phyloP scores from a whole-genome alignment of 1,139 yeast species.

The Suhomyces bribrorum region DNA sequence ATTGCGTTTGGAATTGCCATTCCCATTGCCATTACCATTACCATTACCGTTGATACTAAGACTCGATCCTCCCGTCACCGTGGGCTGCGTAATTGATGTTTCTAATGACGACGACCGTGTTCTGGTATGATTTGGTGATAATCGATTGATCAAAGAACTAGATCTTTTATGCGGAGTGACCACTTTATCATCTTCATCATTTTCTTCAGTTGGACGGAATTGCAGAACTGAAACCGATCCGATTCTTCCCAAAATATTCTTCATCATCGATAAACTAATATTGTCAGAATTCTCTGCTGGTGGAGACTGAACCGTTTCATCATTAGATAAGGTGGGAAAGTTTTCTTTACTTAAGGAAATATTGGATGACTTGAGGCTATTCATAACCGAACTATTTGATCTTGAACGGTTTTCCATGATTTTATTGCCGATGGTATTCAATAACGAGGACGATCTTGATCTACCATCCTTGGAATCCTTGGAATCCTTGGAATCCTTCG shows the following conservation, averaged over 20 bases:
- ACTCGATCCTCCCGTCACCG: not conserved
- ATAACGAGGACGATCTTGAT: slow-evolving; percentile 42
- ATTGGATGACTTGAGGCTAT: slow-evolving; percentile 22
- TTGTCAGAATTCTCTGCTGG: slow-evolving; percentile 18
- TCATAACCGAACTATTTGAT: slow-evolving; percentile 33
- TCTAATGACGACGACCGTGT: slow-evolving; percentile 45
- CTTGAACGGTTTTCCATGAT: slow-evolving; percentile 37
- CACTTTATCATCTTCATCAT: slow-evolving; percentile 4
- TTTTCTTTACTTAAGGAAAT: slow-evolving; percentile 25
- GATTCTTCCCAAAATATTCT: slow-evolving; percentile 37
- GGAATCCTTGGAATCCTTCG: no score
- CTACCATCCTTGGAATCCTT: slow-evolving; percentile 24
- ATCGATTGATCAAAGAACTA: slow-evolving; percentile 28
- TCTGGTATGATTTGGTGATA: slow-evolving; percentile 39
- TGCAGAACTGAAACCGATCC: slow-evolving; percentile 32
- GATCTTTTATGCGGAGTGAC: slow-evolving; percentile 24
- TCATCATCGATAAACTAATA: slow-evolving; percentile 33
- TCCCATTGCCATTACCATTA: slow-evolving; percentile 2
- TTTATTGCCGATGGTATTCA: slow-evolving; percentile 37
- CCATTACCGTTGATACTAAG: not conserved
- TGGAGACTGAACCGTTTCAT: slow-evolving; percentile 18
- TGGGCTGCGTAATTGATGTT: slow-evolving; percentile 4
- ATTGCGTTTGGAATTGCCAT: slow-evolving; percentile 24
- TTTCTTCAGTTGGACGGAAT: slow-evolving; percentile 11
- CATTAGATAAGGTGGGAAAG: slow-evolving; percentile 27